Percentiles rank a stretch among this genome's conserved stretches.
These are phyloP conservation scores for Strobilomyces echinocephalus DNA, from an alignment of 768 basidiomycete species.

Conservation along the genomic window DNA sequence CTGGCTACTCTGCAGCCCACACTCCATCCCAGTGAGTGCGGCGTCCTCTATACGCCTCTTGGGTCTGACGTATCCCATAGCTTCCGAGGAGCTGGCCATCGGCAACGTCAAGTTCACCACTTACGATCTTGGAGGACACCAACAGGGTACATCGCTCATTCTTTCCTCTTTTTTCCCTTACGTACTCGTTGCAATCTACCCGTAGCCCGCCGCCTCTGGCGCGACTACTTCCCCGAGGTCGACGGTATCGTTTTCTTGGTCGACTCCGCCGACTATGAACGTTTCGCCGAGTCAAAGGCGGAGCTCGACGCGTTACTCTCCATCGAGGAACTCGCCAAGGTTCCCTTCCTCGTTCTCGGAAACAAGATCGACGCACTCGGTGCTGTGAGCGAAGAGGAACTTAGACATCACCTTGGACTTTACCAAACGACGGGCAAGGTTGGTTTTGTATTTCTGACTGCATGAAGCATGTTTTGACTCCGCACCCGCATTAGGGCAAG, in stretches of 20 bases:
- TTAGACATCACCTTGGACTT: constrained; percentile 90
- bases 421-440: constrained; percentile 99
- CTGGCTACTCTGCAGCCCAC: constrained; percentile 97
- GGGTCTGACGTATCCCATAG: constrained; percentile 38
- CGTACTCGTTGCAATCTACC: background rate
- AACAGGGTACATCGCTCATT: constrained; percentile 62
- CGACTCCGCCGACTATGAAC: constrained; percentile 94
- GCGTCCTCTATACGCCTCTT: background rate
- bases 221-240: constrained; percentile 99
- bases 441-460: constrained; percentile 8
- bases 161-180: background rate
- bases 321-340: constrained; percentile 92
- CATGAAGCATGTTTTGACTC: constrained; percentile 3
- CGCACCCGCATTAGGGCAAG: constrained; percentile 64
- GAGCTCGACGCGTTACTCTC: constrained; percentile 94
- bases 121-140: constrained; percentile 96
- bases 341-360: constrained; percentile 96
- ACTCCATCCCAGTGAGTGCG: constrained; percentile 87
- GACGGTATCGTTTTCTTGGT: constrained; percentile 98
- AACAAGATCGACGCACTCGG: constrained; percentile 99
- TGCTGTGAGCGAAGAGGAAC: constrained; percentile 95
- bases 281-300: constrained; percentile 93
- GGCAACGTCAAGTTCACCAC: constrained; percentile 99
- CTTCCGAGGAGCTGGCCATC: constrained; percentile 97
- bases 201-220: constrained; percentile 93